Evolutionary conservation across 2,329 filamentous ascomycete species (phyloP).

Genomic region (Sclerotinia trifoliorum): DNA sequence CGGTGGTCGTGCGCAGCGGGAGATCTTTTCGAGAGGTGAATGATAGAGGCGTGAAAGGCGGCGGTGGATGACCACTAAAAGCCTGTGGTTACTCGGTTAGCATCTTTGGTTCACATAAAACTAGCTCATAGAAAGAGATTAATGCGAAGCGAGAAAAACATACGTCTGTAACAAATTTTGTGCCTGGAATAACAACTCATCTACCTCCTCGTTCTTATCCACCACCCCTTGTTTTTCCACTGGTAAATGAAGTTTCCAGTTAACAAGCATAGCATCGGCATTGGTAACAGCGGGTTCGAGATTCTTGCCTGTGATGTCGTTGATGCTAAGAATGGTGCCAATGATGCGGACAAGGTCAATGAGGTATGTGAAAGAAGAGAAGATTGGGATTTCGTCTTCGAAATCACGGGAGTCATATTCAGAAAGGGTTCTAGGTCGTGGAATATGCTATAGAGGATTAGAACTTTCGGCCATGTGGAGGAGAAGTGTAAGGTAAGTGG

Average conservation of each 20-base stretch:
- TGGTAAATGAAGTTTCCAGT: slow-evolving; percentile 44
- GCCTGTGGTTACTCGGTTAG: slow-evolving; percentile 18
- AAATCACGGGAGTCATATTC: slow-evolving; percentile 43
- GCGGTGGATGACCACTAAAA: slow-evolving; percentile 33
- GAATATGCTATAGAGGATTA: slow-evolving; percentile 39
- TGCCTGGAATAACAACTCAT: slow-evolving; percentile 44
- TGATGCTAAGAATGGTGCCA: slow-evolving; percentile 39
- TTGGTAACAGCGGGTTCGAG: slow-evolving; percentile 37
- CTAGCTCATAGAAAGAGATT: not conserved
- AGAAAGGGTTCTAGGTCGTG: slow-evolving; percentile 39
- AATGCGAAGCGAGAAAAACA: slow-evolving; percentile 25
- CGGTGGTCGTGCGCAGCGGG: slow-evolving; percentile 29
- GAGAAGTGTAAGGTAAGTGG: slow-evolving; percentile 4
- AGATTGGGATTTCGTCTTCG: slow-evolving; percentile 40
- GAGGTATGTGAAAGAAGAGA: slow-evolving; percentile 44
- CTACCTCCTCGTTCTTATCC: slow-evolving; percentile 41
- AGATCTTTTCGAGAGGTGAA: slow-evolving; percentile 29
- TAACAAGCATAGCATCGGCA: slow-evolving; percentile 43
- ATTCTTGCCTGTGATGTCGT: slow-evolving; percentile 33
- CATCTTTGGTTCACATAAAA: too few relatives aligned
- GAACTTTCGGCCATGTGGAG: slow-evolving; percentile 8
- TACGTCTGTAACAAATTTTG: slow-evolving; percentile 42
- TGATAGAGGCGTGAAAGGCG: slow-evolving; percentile 34
- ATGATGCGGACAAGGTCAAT: slow-evolving; percentile 43
- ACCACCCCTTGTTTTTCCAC: slow-evolving; percentile 44